Base-by-base conservation (phyloP, 1,284 basidiomycete genomes). In the Rhizoctonia solani region DNA sequence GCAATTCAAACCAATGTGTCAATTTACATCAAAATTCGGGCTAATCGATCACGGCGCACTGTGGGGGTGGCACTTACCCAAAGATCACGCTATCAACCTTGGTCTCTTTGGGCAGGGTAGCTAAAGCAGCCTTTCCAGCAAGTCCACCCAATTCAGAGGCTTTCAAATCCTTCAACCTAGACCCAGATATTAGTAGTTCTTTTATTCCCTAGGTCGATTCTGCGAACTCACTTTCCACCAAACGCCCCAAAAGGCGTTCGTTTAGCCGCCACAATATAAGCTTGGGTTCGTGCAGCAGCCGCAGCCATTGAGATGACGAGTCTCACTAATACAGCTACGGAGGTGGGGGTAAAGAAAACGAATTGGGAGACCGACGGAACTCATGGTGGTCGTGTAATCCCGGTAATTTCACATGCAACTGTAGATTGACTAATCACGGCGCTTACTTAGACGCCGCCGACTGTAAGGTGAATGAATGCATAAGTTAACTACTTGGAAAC, bases 221-320 rank as follows among this genome's bases (percentile, higher is more conserved):
- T 4, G 21, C 13, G 19, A 5, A 71, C 75, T 66, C 74, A 78
- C 75, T 79, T 79, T 67, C 82, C 82, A 25, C 82, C 82, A 69
- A 81, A 83, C 0, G 81, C 79, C 25, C 82, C 82, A 69, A 83
- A 83, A 4, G 82, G 79, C 0, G 81, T 83, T n/a, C 82, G 76
- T 78, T 78, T 79, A 46, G 74, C 75, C 2, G 76, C 74, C 3
- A 79, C 79, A 67, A 80, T 78, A 72, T 75, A 77, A 49, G 75
- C 74, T 70, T 72, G 71, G 21, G 55, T 53, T 27, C 59, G 32
- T 27, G 34, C 59, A 13, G 59, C 59, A 29, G 59, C 37, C 29
- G 44, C 21, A 27, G 49, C 59, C 59, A 63, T 63, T 9, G 50
- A 11, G 8, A 19, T 11, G 37, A 8, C 8, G 37, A 39, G 37